Base-by-base conservation (phyloP, 1,139 yeast species). In the Nakaseomyces glabratus region DNA sequence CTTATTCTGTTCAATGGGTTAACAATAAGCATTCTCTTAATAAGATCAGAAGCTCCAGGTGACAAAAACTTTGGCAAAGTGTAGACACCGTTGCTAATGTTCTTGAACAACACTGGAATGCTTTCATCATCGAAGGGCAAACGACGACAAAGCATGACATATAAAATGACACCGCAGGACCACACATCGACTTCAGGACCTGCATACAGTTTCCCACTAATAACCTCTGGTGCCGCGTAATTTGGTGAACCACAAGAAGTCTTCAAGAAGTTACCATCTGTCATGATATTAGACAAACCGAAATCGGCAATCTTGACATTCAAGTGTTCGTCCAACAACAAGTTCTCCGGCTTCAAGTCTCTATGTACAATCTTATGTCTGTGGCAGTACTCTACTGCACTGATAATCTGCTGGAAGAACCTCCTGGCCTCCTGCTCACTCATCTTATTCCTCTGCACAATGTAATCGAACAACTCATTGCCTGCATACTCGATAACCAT, bases 161-260 rank as follows among this genome's bases (percentile, higher is more conserved):
- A 90, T 41, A 90, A 68, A 37, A 93, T 90, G 33, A 93, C 97
- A 49, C 99, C 98, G 49, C 95, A 82, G 0, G 95, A 82, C 99
- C 99, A 93, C 35, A 93, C 97, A 58, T 93, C 98, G 34, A 90
- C 98, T 61, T 90, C 98, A 2, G 97, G 97, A 4, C 98, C 98
- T 1, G 97, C 98, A 53, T 90, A 90, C 39, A 90, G 69, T 57
- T 93, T 88, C 31, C 98, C 98, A 46, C 93, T 77, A 41, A 90
- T 90, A 32, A 90, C 97, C 60, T 90, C 98, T 0, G 98, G 98
- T 0, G 98, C 98, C 2, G 98, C 98, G 56, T 90, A 90, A 56
- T 90, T 88, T 35, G 98, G 97, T 10, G 95, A 82, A 2, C 98
- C 98, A 65, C 98, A 90, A 52, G 90, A 76, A 1, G 98, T 90